Percentiles rank a stretch among this genome's conserved stretches.
phyloP scores from a whole-genome alignment of 2,329 filamentous ascomycete genomes.

The Talaromyces pinophilus region DNA sequence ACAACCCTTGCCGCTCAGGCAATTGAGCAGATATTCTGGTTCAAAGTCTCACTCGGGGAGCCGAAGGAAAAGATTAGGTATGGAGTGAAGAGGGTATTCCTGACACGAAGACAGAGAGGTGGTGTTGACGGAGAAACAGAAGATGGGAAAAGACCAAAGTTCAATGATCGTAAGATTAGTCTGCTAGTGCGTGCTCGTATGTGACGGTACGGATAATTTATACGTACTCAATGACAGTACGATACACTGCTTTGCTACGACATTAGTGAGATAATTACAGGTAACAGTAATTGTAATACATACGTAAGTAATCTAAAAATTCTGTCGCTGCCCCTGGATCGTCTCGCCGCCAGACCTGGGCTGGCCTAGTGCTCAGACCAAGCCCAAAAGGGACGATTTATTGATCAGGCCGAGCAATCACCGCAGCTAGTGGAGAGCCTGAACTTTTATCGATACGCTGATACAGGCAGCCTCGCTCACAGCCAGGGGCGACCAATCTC shows the following conservation, averaged over 20 bases:
- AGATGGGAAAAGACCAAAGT: background rate
- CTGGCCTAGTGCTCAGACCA: background rate
- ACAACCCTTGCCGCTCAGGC: constrained; percentile 20
- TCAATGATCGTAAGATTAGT: constrained; percentile 9
- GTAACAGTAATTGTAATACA: background rate
- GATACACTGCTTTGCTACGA: background rate
- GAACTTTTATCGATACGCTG: background rate
- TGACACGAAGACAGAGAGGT: constrained; percentile 21
- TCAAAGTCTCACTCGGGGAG: background rate
- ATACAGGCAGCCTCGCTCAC: constrained; percentile 6
- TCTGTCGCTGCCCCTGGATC: constrained; percentile 10
- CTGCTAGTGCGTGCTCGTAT: background rate
- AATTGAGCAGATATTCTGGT: constrained; percentile 2
- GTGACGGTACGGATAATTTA: background rate
- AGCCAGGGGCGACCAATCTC: constrained; percentile 2
- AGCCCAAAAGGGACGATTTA: background rate
- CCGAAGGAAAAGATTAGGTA: background rate
- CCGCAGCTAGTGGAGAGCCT: background rate
- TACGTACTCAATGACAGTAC: background rate
- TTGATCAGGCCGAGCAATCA: constrained; percentile 2
- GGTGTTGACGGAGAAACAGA: constrained; percentile 8
- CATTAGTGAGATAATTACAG: background rate
- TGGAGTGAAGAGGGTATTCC: constrained; percentile 12
- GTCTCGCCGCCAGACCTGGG: background rate
- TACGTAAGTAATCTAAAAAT: background rate